Base-by-base conservation (phyloP, 768 basidiomycete species). In the Trichaptum fuscoviolaceum region DNA sequence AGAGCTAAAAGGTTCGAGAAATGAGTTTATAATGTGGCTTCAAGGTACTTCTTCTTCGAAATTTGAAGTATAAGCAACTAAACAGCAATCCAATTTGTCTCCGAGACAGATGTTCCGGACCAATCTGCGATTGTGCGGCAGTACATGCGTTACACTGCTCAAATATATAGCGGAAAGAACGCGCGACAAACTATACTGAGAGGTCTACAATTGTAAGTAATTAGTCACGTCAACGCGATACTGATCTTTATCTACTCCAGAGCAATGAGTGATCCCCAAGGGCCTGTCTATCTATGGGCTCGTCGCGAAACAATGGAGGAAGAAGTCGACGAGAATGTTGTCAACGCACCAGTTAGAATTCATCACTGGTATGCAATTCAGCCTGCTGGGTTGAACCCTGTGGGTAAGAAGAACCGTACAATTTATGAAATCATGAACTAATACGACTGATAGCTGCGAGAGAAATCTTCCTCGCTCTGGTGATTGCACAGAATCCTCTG, bases 21-120 rank as follows among this genome's bases (percentile, higher is more conserved):
- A 91, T 68, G 90, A 91, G 70, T 91, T 85, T 82, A 88, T 89
- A 52, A 86, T 89, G 81, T 89, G 88, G 84, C 67, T 86, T 2
- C 88, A 91, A 79, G 89, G 88, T 85, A 68, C 42, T 15, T 20
- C 42, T 52, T n/a, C 42, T 2, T 52, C 20, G 42, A 30, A 30
- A 30, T n/a, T 9, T 9, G 2, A 3, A n/a, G 57, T 3, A 3
- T 9, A 58, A n/a, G 57, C 7, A 58, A 58, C 25, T 58, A 7
- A n/a, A 9, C 20, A 58, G 3, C 3, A 58, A 9, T n/a, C n/a
- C n/a, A n/a, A n/a, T n/a, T n/a, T n/a, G n/a, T n/a, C n/a, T n/a
- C 57, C 9, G 25, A n/a, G 20, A 7, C 70, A 90, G 88, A 91
- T 73, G 79, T 87, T 7, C 85, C 85, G n/a, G 90, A 91, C 71